A percentile compares a stretch with the other conserved stretches of the same genome.
phyloP scores from a whole-genome alignment of 2,329 filamentous ascomycete species.

The Pestalotiopsis sp. region DNA sequence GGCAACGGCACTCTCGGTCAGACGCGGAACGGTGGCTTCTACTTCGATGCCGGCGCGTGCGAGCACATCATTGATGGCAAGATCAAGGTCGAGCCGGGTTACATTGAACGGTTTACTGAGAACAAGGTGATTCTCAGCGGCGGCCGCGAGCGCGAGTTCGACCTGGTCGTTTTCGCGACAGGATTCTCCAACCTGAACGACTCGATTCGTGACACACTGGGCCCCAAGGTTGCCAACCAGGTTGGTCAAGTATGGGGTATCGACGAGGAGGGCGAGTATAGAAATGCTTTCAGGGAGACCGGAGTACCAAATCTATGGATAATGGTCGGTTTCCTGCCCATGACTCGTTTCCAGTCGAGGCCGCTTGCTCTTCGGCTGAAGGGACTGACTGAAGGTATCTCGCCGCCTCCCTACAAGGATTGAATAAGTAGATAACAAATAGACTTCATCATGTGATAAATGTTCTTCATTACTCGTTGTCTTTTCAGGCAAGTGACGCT shows the following conservation, averaged over 20 bases:
- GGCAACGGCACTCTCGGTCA: constrained; percentile 63
- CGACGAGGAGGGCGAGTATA: constrained; percentile 56
- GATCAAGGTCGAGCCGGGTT: constrained; percentile 52
- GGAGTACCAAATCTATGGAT: constrained; percentile 40
- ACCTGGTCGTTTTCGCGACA: constrained; percentile 60
- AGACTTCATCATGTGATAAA: not conserved
- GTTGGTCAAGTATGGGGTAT: constrained; percentile 65
- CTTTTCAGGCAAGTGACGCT: no score
- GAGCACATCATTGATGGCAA: constrained; percentile 58
- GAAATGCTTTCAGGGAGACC: constrained; percentile 33
- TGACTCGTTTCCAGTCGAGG: constrained; percentile 37
- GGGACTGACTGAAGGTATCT: constrained; percentile 18
- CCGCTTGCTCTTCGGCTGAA: constrained; percentile 36
- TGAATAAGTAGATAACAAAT: not conserved
- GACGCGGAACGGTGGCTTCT: constrained; percentile 63
- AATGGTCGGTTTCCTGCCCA: constrained; percentile 37
- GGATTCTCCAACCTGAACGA: constrained; percentile 69
- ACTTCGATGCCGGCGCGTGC: constrained; percentile 58
- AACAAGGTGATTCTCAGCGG: constrained; percentile 44
- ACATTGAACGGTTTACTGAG: constrained; percentile 34
- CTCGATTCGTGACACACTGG: constrained; percentile 62
- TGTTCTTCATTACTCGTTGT: not conserved
- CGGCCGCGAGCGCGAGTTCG: constrained; percentile 52
- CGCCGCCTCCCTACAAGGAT: not conserved
- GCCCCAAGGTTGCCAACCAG: constrained; percentile 60